These are phyloP conservation scores for Chenopodium quinoa DNA, from an alignment of 148 eudicot species.

Conservation along the genomic window DNA sequence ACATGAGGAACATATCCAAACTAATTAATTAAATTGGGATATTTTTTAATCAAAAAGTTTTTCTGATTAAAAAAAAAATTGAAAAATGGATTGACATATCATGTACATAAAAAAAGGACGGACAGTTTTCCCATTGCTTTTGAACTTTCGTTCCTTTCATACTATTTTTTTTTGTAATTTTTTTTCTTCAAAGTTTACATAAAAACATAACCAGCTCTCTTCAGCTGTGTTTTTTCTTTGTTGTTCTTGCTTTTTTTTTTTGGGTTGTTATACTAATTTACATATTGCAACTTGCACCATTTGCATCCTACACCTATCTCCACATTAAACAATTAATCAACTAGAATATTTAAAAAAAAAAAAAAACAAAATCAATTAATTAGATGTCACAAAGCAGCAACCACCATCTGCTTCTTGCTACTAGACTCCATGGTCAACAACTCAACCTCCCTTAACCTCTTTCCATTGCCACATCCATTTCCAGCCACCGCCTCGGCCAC, in stretches of 20 bases:
- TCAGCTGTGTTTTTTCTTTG: constrained; percentile 22
- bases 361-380: background rate
- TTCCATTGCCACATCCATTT: constrained; percentile 21
- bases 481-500: background rate
- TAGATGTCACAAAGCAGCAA: constrained; percentile 39
- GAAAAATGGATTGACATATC: constrained; percentile 11
- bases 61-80: background rate
- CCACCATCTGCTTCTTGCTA: constrained; percentile 39
- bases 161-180: constrained; percentile 1
- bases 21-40: background rate
- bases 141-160: constrained; percentile 28
- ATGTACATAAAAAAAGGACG: constrained; percentile 11
- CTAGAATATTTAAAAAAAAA: background rate
- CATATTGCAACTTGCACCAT: constrained; percentile 28
- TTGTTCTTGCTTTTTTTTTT: background rate
- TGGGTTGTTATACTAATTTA: constrained; percentile 23
- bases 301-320: constrained; percentile 25
- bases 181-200: constrained; percentile 1
- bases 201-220: constrained; percentile 27
- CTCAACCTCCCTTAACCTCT: constrained; percentile 33
- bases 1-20: background rate
- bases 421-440: constrained; percentile 32
- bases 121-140: constrained; percentile 18
- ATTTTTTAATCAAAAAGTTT: background rate
- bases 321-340: constrained; percentile 7